Conservation (phyloP, 257 asterid genomes). For the Plantago elongata region DNA sequence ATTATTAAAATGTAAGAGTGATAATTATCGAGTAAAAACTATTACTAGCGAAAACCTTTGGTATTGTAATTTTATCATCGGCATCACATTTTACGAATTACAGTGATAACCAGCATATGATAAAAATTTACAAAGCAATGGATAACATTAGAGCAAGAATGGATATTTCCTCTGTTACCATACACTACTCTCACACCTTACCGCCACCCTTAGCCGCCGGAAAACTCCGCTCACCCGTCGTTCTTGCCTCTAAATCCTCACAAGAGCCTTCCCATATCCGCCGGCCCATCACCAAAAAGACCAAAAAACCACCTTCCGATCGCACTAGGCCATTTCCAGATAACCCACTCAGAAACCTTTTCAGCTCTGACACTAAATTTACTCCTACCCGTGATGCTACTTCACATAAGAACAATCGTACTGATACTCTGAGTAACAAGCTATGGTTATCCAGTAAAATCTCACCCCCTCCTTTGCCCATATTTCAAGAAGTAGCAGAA, state of each 20-base stretch:
- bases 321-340: conserved; percentile 27
- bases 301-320: conserved; percentile 28
- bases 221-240: conserved; percentile 25
- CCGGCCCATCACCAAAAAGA: conserved; percentile 57
- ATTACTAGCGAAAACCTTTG: too few species aligned
- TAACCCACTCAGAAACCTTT: conserved; percentile 58
- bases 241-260: conserved; percentile 33
- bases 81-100: too few species aligned
- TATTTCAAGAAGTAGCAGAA: conserved; percentile 25
- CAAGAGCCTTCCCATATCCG: conserved; percentile 43
- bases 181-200: conserved; percentile 28
- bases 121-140: too few species aligned
- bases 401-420: too few species aligned
- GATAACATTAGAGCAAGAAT: conserved; percentile 10
- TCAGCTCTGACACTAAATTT: conserved; percentile 10
- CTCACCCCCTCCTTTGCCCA: conserved; percentile 37
- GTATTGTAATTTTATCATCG: too few species aligned
- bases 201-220: conserved; percentile 36
- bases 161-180: conserved; percentile 42
- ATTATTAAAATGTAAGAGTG: too few species aligned
- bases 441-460: conserved; percentile 83
- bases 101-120: too few species aligned
- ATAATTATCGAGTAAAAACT: too few species aligned
- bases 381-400: conserved; percentile 32
- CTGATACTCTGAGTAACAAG: conserved; percentile 50